Evolutionary conservation across 2,329 filamentous ascomycete genomes (phyloP).

Genomic region (Acrocalymma vagum): DNA sequence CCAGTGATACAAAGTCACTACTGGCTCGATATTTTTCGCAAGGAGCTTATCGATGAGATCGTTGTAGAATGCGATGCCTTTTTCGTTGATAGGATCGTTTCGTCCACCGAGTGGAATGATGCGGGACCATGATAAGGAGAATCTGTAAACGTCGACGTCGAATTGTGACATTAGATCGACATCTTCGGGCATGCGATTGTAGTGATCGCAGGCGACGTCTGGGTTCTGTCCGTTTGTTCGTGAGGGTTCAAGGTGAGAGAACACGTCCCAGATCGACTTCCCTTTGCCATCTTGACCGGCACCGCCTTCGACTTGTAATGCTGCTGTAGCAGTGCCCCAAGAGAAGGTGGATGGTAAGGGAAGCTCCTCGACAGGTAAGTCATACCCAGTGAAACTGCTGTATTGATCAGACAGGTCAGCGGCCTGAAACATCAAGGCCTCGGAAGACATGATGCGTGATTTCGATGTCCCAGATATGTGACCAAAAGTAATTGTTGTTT

Average conservation of each 20-base stretch:
- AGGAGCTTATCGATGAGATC: conserved; percentile 19
- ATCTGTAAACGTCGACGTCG: conserved; percentile 23
- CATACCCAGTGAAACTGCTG: too few species aligned
- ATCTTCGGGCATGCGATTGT: conserved; percentile 57
- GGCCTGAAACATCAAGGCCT: conserved; percentile 4
- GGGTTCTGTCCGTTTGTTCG: conserved; percentile 62
- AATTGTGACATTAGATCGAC: conserved; percentile 17
- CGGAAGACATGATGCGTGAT: neutral
- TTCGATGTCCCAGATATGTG: too few species aligned
- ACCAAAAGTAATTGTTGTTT: too few species aligned
- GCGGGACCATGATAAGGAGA: conserved; percentile 22
- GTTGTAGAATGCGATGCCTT: conserved; percentile 19
- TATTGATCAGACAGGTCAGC: too few species aligned
- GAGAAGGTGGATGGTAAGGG: conserved; percentile 47
- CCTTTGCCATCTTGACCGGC: conserved; percentile 54
- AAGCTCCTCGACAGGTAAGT: conserved; percentile 4
- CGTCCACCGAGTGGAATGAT: conserved; percentile 22
- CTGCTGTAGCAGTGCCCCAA: conserved; percentile 54
- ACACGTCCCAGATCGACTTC: conserved; percentile 52
- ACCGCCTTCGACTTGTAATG: conserved; percentile 55
- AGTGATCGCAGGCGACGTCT: conserved; percentile 45
- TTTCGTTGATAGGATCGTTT: conserved; percentile 19
- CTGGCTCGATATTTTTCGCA: conserved; percentile 17
- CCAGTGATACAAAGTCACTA: conserved; percentile 27
- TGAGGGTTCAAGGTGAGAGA: conserved; percentile 66